Conservation (phyloP, 2,329 filamentous ascomycete species). For the Exserohilum rostratum region DNA sequence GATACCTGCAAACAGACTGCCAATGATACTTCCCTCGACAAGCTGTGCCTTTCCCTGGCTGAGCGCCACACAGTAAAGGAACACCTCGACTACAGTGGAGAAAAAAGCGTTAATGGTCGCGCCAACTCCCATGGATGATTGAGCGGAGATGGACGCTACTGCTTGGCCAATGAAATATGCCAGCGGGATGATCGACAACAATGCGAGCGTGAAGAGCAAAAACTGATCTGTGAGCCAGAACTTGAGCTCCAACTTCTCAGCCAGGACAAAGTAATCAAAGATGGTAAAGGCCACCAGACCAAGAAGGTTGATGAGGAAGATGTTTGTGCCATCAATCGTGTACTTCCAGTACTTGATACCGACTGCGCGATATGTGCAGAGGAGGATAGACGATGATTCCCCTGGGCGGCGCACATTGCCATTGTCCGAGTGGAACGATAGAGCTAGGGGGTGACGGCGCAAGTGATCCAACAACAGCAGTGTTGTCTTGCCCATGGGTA, state of each 20-base stretch:
- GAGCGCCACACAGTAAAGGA: slow-evolving; percentile 93
- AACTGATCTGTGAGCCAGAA: slow-evolving; percentile 79
- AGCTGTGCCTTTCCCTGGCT: slow-evolving; percentile 90
- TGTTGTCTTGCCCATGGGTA: slow-evolving; percentile 97
- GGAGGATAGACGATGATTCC: slow-evolving; percentile 80
- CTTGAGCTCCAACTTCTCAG: slow-evolving; percentile 70
- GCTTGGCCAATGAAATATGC: slow-evolving; percentile 99
- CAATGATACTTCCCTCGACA: slow-evolving; percentile 95
- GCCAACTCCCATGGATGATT: slow-evolving; percentile 97
- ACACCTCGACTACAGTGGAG: slow-evolving; percentile 96
- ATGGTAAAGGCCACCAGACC: slow-evolving; percentile 93
- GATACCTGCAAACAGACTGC: slow-evolving; percentile 96
- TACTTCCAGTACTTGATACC: slow-evolving; percentile 99
- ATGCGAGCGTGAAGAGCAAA: slow-evolving; percentile 80
- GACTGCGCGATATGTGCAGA: slow-evolving; percentile 96
- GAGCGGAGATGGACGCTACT: slow-evolving; percentile 96
- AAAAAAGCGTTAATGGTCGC: slow-evolving; percentile 98
- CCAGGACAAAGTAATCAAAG: slow-evolving; percentile 85
- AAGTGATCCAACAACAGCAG: slow-evolving; percentile 89
- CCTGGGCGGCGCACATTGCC: slow-evolving; percentile 73
- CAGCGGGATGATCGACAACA: slow-evolving; percentile 92
- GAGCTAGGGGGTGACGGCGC: slow-evolving; percentile 85
- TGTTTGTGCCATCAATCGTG: slow-evolving; percentile 96
- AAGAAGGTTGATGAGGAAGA: slow-evolving; percentile 97
- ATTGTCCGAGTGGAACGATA: slow-evolving; percentile 90